A percentile compares a stretch with the other conserved stretches of the same genome.
These are phyloP conservation scores for Extremus antarcticus DNA, from an alignment of 495 filamentous ascomycete species.

Conservation along the genomic window DNA sequence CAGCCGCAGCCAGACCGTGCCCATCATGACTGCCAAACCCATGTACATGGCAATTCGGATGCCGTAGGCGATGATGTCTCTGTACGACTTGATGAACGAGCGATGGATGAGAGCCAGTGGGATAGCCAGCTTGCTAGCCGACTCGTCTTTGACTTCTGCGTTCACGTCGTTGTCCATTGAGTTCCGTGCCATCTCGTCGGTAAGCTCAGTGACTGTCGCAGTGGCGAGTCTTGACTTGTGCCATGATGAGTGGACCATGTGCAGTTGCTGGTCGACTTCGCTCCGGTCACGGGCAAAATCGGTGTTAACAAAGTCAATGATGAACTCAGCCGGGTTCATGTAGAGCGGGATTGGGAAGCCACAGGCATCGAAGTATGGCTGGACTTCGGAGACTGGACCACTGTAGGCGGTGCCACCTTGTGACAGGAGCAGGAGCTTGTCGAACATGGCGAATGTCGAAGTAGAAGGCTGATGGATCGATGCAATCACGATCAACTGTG, in stretches of 20 bases:
- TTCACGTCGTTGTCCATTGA: constrained; percentile 18
- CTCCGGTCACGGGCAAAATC: constrained; percentile 50
- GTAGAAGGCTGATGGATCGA: constrained; percentile 78
- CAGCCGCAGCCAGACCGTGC: constrained; percentile 71
- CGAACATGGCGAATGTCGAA: constrained; percentile 64
- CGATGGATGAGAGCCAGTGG: constrained; percentile 53
- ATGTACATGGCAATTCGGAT: constrained; percentile 76
- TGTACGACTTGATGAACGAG: constrained; percentile 66
- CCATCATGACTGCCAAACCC: constrained; percentile 78
- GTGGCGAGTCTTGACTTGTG: constrained; percentile 20
- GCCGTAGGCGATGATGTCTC: constrained; percentile 71
- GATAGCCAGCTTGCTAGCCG: constrained; percentile 23
- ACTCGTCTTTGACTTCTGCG: constrained; percentile 24
- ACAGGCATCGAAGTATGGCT: constrained; percentile 46
- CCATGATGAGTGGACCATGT: constrained; percentile 38
- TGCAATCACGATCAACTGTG: constrained; percentile 57
- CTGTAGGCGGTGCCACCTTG: constrained; percentile 58
- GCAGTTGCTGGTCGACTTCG: constrained; percentile 30
- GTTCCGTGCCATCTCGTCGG: constrained; percentile 23
- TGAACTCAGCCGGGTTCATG: constrained; percentile 67
- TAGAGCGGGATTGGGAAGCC: constrained; percentile 51
- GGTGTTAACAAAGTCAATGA: constrained; percentile 63
- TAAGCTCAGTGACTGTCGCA: constrained; percentile 19
- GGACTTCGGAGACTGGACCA: constrained; percentile 43
- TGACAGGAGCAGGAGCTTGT: constrained; percentile 65